Base-by-base conservation (phyloP, 2,329 filamentous ascomycete genomes). In the Penicillium hordei region DNA sequence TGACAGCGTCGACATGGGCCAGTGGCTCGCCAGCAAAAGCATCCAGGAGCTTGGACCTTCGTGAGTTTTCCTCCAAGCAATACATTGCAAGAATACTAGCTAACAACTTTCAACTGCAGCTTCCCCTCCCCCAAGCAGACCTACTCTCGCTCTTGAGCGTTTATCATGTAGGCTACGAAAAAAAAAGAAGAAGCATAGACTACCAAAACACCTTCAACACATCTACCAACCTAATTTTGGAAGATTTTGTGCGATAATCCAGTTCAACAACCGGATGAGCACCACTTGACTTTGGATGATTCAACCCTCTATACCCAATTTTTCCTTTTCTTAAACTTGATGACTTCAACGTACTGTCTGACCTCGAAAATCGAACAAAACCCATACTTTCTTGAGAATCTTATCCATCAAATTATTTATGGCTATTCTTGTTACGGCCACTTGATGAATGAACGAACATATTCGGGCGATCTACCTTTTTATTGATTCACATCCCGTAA, bases 11-110 rank as follows among this genome's bases (percentile, higher is more conserved):
- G 90, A 97, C 76, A 90, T 94, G 84, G 94, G 94, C 64, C 93
- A 97, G 79, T 99, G 94, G 94, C 85, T 99, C 65, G 94, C 94
- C 49, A 89, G 89, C 72, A 82, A 96, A 71, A 94, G 92, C 83
- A 93, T 99, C 76, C 88, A 93, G 81, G 93, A 97, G 80, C 82
- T 97, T 69, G 94, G 94, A 70, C 93, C 93, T 79, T 94, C 92
- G 89, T 97, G 89, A 83, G 90, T 89, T 57, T 64, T 10, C 38
- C 5, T 21, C 3, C 17, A 36, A 17, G 12, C 9, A 31, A 44
- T 31, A 8, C 13, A 10, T 34, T 17, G 3, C 27, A 23, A 9
- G 49, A 46, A 52, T 21, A 19, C 17, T 36, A 15, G 46, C 68
- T 64, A 61, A 70, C 64, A 55, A 59, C 34, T 52, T 53, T 63